phyloP scores from a whole-genome alignment of 441 rosid species.

The Melastoma candidum region DNA sequence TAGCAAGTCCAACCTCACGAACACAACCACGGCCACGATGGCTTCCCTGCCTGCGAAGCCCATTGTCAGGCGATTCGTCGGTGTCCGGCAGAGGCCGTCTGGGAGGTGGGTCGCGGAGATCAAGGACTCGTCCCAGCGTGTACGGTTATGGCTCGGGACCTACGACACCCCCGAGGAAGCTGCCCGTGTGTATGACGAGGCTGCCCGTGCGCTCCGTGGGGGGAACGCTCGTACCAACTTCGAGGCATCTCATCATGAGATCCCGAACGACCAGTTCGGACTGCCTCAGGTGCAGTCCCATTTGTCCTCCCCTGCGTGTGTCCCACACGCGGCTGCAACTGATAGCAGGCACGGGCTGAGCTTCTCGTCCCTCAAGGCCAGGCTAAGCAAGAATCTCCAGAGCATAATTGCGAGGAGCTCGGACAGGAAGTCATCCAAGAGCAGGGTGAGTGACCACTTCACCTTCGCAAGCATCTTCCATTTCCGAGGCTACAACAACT shows the following conservation, averaged over 20 bases:
- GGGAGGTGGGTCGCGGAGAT: constrained; percentile 93
- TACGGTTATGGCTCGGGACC: constrained; percentile 75
- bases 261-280: not conserved
- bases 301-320: constrained; percentile 16
- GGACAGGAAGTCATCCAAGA: constrained; percentile 36
- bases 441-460: constrained; percentile 59
- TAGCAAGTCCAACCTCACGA: constrained; percentile 10
- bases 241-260: constrained; percentile 8
- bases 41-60: constrained; percentile 16
- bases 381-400: constrained; percentile 53
- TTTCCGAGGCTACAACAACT: constrained; percentile 24
- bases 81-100: constrained; percentile 73
- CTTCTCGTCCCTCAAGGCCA: constrained; percentile 52
- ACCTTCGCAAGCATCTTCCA: constrained; percentile 60
- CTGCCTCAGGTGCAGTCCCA: not conserved
- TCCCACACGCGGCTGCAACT: constrained; percentile 3
- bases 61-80: constrained; percentile 41
- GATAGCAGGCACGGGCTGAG: constrained; percentile 32
- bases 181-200: constrained; percentile 57
- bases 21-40: not conserved
- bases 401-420: constrained; percentile 42
- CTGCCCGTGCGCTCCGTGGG: constrained; percentile 62
- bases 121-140: constrained; percentile 75
- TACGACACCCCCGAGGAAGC: constrained; percentile 77
- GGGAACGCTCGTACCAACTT: constrained; percentile 60